Conservation (phyloP, 1,139 yeast genomes). For the Debaryomyces fabryi region DNA sequence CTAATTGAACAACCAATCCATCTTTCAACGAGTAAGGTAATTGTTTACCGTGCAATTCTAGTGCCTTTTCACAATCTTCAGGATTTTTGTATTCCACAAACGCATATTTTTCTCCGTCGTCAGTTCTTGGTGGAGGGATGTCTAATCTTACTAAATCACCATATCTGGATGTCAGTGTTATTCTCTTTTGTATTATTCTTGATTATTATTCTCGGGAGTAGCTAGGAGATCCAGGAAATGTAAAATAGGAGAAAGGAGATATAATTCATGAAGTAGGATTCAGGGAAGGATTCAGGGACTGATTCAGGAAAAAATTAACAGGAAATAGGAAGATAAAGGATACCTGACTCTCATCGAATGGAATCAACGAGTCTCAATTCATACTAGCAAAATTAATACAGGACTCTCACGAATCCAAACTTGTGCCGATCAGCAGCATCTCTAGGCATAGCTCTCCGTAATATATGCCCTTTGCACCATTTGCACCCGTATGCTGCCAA, state of each 20-base stretch:
- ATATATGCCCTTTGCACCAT: not conserved
- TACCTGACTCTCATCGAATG: not conserved
- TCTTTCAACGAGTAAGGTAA: conserved; percentile 40
- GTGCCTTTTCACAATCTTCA: conserved; percentile 65
- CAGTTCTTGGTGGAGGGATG: conserved; percentile 69
- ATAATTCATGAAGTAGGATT: not conserved
- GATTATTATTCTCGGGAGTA: conserved; percentile 8
- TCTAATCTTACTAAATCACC: conserved; percentile 70
- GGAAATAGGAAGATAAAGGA: not conserved
- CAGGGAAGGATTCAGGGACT: not conserved
- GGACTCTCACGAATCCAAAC: not conserved
- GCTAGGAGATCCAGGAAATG: conserved; percentile 2
- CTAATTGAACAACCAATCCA: conserved; percentile 59
- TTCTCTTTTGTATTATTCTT: not conserved
- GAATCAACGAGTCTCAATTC: not conserved
- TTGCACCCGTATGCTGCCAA: not conserved
- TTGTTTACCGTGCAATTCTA: conserved; percentile 52
- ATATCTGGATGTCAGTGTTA: conserved; percentile 35
- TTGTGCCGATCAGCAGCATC: not conserved
- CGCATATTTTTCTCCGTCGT: conserved; percentile 69
- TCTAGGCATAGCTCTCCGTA: not conserved
- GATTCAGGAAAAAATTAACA: conserved; percentile 1
- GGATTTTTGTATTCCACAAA: conserved; percentile 66
- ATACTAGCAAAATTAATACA: conserved; percentile 3
- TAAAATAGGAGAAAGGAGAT: not conserved